Evolutionary conservation across 148 eudicot species (phyloP).

Genomic region (Fagopyrum tataricum): DNA sequence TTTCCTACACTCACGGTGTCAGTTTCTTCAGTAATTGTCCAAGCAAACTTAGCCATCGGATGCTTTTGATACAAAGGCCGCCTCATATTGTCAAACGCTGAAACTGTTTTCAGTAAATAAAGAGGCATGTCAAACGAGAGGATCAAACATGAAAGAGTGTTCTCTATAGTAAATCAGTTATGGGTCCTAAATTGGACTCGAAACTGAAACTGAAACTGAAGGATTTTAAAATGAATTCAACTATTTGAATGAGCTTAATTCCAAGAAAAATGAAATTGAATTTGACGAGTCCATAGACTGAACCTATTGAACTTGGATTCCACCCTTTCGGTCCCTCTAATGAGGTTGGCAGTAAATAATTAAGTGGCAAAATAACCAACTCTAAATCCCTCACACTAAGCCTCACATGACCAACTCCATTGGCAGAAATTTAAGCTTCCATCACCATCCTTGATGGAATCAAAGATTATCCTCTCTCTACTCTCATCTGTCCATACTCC

Average conservation of each 20-base stretch:
- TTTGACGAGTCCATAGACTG: not conserved
- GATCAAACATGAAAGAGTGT: not conserved
- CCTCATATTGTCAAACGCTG: conserved; percentile 68
- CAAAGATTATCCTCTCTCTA: not conserved
- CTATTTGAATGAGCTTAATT: not conserved
- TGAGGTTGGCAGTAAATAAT: not conserved
- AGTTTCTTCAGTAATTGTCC: conserved; percentile 75
- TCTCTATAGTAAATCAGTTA: not conserved
- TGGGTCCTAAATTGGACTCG: not conserved
- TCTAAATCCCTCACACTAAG: not conserved
- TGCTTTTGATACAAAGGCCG: conserved; percentile 81
- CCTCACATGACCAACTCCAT: not conserved
- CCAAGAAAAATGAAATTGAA: not conserved
- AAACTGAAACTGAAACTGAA: not conserved
- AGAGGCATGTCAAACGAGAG: conserved; percentile 7
- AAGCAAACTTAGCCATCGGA: conserved; percentile 86
- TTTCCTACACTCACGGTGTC: conserved; percentile 56
- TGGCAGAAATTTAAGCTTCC: not conserved
- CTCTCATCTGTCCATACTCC: not conserved
- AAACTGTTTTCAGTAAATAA: conserved; percentile 17
- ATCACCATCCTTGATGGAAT: not conserved
- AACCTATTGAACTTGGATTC: not conserved
- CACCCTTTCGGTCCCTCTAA: not conserved
- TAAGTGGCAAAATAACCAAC: not conserved
- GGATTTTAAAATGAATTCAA: not conserved